Evolutionary conservation across 768 basidiomycete genomes (phyloP), one percentile per base, ranked within the genome.

Genomic region (Suillus subalutaceus): DNA sequence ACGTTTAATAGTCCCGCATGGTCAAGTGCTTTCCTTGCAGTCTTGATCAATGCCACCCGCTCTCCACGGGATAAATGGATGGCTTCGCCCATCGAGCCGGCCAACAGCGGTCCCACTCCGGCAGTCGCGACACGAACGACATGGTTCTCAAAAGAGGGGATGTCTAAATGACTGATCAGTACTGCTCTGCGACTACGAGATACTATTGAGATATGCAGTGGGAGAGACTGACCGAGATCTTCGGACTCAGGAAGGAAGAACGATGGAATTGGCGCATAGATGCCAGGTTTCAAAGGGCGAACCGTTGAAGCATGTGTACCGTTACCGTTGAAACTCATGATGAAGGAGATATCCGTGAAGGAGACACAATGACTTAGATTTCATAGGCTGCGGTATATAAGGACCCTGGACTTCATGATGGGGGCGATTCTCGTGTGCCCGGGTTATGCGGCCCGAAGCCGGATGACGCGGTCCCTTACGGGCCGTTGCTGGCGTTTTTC

Each of bases 81-180:
- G 23, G 91, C 93, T 75, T 96, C 94, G 69, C 94, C 90, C 92
- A 92, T 92, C 6, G 92, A 90, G 20, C 94, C 94, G 41, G 88
- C 84, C 60, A 94, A 80, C 67, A 96, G 79, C 18, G 90, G 90
- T 9, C 80, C 84, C 68, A 93, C 88, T 32, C 91, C 91, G 15
- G 87, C 89, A 59, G 79, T 78, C 10, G 90, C 92, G 57, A 88
- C 79, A 53, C 82, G 83, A 63, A 86, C 79, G 53, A 93, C 82
- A 78, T 94, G 93, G 10, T 80, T 77, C 72, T 89, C 83, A 71
- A 95, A 91, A 0, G 90, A 76, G 16, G 82, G 81, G 41, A 95
- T 74, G 77, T 96, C 94, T 67, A 57, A 60, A 48, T 26, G 46
- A 20, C 18, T 73, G 62, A 58, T 23, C 16, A 67, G 66, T 50